Conservation (phyloP, 331 rosid genomes). For the Spiraea crenata region DNA sequence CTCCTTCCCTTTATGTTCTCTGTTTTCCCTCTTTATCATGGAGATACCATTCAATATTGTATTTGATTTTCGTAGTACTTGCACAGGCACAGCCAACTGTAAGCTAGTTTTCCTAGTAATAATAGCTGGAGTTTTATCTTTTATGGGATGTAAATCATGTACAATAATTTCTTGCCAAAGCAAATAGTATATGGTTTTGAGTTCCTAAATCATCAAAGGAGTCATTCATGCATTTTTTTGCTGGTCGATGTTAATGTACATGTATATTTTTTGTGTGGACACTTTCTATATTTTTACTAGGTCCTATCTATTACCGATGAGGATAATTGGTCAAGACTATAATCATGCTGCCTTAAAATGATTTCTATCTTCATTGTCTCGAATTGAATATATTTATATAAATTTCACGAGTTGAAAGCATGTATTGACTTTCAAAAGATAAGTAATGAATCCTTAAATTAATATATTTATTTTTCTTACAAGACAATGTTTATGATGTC, state of each 20-base stretch:
- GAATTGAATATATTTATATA: neutral
- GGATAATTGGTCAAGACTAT: neutral
- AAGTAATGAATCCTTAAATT: too few relatives aligned
- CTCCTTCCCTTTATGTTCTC: neutral
- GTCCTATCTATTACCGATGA: neutral
- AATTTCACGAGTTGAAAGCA: neutral
- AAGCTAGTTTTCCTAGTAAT: neutral
- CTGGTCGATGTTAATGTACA: too few relatives aligned
- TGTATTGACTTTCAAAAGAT: neutral
- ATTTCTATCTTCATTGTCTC: neutral
- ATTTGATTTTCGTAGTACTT: neutral
- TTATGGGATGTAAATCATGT: neutral
- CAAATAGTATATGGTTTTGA: neutral
- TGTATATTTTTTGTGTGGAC: too few relatives aligned
- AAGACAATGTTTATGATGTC: too few relatives aligned
- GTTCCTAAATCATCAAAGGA: too few relatives aligned
- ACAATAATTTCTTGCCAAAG: neutral
- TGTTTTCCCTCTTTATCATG: too few relatives aligned
- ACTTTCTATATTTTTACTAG: too few relatives aligned
- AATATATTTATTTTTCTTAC: too few relatives aligned
- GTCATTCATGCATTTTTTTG: too few relatives aligned
- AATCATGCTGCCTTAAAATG: neutral
- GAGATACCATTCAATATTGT: neutral
- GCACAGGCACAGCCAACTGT: neutral
- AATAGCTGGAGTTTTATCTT: neutral